Evolutionary conservation across 2,329 filamentous ascomycete species (phyloP).

Genomic region (Bipolaris gigantea): DNA sequence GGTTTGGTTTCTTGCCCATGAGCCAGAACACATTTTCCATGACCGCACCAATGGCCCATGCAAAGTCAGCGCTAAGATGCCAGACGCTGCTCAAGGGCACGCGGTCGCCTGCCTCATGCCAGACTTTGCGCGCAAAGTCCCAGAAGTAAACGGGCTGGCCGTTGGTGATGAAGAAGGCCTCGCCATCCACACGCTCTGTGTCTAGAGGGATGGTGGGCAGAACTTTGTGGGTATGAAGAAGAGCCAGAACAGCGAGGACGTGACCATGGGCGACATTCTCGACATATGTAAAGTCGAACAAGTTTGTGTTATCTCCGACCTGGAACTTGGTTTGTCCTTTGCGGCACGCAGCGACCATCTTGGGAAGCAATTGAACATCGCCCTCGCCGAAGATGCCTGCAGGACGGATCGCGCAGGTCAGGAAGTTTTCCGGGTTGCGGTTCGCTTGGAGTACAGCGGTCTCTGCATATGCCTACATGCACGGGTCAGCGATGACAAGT

Average conservation of each 20-base stretch:
- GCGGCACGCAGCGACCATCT: slow-evolving; percentile 50
- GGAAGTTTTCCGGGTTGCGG: slow-evolving; percentile 49
- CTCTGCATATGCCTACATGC: slow-evolving; percentile 49
- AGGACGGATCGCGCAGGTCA: slow-evolving; percentile 55
- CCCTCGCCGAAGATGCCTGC: slow-evolving; percentile 56
- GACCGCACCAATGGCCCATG: slow-evolving; percentile 47
- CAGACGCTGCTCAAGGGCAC: slow-evolving; percentile 47
- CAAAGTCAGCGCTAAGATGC: slow-evolving; percentile 48
- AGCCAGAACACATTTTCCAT: slow-evolving; percentile 52
- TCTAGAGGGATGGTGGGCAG: slow-evolving; percentile 46
- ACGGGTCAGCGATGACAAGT: background rate
- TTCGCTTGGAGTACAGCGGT: slow-evolving; percentile 54
- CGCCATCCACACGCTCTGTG: slow-evolving; percentile 52
- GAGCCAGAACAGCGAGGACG: slow-evolving; percentile 53
- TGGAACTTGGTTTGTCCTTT: slow-evolving; percentile 55
- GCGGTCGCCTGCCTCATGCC: slow-evolving; percentile 49
- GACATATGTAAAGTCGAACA: slow-evolving; percentile 59
- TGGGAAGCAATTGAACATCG: slow-evolving; percentile 51
- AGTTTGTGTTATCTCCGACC: slow-evolving; percentile 55
- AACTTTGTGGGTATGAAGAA: slow-evolving; percentile 50
- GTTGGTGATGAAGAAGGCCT: slow-evolving; percentile 57
- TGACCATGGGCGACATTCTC: slow-evolving; percentile 57
- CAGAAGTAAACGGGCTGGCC: slow-evolving; percentile 55
- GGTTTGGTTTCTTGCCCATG: slow-evolving; percentile 50
- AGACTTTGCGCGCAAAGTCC: slow-evolving; percentile 53